phyloP scores from a whole-genome alignment of 371 early-diverging fungal species.

The Batrachochytrium dendrobatidis region DNA sequence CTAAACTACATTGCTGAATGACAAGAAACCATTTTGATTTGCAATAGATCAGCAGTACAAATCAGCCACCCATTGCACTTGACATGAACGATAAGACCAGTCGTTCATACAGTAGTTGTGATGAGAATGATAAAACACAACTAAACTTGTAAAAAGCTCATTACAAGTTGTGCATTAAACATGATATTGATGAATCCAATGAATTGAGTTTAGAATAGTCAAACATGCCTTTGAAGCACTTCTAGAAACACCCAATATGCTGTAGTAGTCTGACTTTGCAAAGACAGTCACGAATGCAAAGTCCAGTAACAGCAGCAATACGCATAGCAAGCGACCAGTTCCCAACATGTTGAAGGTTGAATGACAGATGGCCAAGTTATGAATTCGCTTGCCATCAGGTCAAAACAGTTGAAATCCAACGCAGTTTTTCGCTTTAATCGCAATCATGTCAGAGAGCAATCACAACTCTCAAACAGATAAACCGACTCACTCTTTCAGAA shows the following conservation, averaged over 20 bases:
- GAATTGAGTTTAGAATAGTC: background rate
- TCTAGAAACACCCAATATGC: constrained; percentile 10
- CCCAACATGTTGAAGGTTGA: background rate
- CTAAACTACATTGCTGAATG: background rate
- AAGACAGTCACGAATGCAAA: constrained; percentile 14
- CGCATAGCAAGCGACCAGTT: background rate
- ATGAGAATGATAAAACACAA: too few species aligned
- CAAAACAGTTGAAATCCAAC: too few species aligned
- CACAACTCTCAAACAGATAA: too few species aligned
- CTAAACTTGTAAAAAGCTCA: too few species aligned
- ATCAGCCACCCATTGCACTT: too few species aligned
- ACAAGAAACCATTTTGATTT: background rate
- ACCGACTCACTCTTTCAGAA: too few species aligned
- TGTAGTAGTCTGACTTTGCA: constrained; percentile 37
- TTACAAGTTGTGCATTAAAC: too few species aligned
- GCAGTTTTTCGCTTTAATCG: too few species aligned
- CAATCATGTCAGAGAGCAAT: too few species aligned
- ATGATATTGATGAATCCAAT: background rate
- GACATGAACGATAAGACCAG: too few species aligned
- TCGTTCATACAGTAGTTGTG: too few species aligned
- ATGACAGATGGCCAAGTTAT: background rate
- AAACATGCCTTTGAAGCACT: constrained; percentile 13
- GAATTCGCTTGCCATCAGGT: too few species aligned
- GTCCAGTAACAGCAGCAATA: constrained; percentile 5
- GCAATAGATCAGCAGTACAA: background rate